A percentile compares a stretch with the other conserved stretches of the same genome.
Evolutionary conservation across 23 red algal genomes (phyloP).

Genomic region (Gracilaria gracilis): DNA sequence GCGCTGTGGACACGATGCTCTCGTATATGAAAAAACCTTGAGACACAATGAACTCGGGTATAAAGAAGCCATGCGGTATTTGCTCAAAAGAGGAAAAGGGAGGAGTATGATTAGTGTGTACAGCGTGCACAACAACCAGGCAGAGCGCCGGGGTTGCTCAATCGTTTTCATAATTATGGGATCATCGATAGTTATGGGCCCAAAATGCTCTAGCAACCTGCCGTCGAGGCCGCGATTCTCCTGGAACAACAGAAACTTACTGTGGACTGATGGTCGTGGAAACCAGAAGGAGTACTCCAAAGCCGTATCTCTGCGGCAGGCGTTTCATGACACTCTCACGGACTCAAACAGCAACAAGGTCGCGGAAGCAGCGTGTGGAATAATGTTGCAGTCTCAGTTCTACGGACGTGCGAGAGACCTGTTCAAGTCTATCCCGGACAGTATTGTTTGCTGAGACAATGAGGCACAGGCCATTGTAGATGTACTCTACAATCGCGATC

Average conservation of each 20-base stretch:
- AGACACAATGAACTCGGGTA: no score
- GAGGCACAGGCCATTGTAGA: not conserved
- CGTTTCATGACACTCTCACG: constrained; percentile 3
- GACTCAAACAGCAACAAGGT: not conserved
- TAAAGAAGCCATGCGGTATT: no score
- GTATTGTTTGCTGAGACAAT: not conserved
- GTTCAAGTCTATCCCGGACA: not conserved
- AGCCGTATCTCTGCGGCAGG: not conserved
- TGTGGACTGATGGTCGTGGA: not conserved
- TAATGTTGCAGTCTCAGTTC: constrained; percentile 20
- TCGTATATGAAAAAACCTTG: no score
- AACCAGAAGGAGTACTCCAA: not conserved
- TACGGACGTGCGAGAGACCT: constrained; percentile 13
- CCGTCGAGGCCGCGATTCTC: not conserved
- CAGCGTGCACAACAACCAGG: no score
- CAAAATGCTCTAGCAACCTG: not conserved
- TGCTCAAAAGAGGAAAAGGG: no score
- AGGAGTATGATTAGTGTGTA: no score
- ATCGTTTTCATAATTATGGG: no score
- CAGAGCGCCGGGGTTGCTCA: not conserved
- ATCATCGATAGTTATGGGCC: not conserved
- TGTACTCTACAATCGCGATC: not conserved
- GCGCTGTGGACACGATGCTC: no score
- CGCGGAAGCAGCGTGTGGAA: not conserved
- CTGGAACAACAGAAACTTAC: not conserved